Evolutionary conservation across 208 protist species (phyloP).

Genomic region (Trichomonas vaginalis): DNA sequence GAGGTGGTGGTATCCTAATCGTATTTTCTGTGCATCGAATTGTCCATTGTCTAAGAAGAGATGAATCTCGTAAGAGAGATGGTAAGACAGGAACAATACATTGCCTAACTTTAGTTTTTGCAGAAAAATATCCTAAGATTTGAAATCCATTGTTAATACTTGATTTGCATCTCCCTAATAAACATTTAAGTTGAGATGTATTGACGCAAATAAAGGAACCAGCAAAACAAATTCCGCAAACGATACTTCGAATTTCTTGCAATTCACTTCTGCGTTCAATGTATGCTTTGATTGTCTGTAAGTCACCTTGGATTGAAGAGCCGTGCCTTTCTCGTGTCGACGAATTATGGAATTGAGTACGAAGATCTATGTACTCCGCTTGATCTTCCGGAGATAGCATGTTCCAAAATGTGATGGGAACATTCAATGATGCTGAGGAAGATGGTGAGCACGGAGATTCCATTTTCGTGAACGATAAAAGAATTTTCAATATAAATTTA

Average conservation of each 20-base stretch:
- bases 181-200: background rate
- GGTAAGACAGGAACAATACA: background rate
- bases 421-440: too few relatives aligned
- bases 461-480: too few relatives aligned
- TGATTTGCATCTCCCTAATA: background rate
- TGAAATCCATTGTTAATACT: background rate
- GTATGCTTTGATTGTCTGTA: background rate
- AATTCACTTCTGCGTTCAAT: background rate
- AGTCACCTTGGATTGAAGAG: background rate
- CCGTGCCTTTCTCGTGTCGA: background rate
- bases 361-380: background rate
- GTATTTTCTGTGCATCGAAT: background rate
- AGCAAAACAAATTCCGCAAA: background rate
- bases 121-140: background rate
- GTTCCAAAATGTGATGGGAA: background rate
- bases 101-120: background rate
- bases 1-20: too few relatives aligned
- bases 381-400: background rate
- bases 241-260: background rate
- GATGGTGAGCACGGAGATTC: too few relatives aligned
- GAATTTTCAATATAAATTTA: too few relatives aligned
- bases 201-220: background rate
- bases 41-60: background rate
- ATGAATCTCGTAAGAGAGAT: background rate
- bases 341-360: background rate